Base-by-base conservation (phyloP, 441 rosid genomes). In the Codiaeum variegatum region DNA sequence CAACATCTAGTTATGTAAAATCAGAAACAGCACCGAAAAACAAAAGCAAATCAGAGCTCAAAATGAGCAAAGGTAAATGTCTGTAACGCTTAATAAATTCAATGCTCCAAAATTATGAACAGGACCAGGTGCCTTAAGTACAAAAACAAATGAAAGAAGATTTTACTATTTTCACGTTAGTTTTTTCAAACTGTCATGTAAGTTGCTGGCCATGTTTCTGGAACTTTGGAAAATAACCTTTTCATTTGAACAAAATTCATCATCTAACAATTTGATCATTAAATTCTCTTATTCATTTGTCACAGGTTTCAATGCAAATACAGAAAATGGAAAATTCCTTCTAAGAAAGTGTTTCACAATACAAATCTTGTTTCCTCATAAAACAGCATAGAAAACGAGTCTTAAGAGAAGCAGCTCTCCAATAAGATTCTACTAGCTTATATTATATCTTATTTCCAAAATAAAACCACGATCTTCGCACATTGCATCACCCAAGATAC, bases 401-500 rank as follows among this genome's bases (percentile, higher is more conserved):
- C 40, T 19, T 51, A 16, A 36, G 19, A 49, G 59, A 51, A 29
- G 38, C 19, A 67, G 42, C 31, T 49, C 47, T 7, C 10, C 13
- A n/a, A 34, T 54, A 21, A 32, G 29, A 67, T 49, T 21, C 7
- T 10, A n/a, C 60, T 46, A 46, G 19, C 34, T 65, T 19, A 23
- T 31, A 16, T 11, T 21, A 9, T 10, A 34, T 21, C 28, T 54
- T 54, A 7, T 18, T 49, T 31, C 16, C 28, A 12, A 23, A 28
- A 21, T 31, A 32, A 52, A 23, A 68, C 21, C 29, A 56, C 23
- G 38, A 23, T 40, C 24, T 36, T 56, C 26, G 10, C 23, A 56
- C 54, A 56, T 38, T n/a, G 26, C 28, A 49, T 18, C 59, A 49
- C 70, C 73, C 54, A 36, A 54, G 64, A 56, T 40, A 67, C 18